These are phyloP conservation scores for Monotropa hypopitys DNA, from an alignment of 179 eudicot species.

Conservation along the genomic window DNA sequence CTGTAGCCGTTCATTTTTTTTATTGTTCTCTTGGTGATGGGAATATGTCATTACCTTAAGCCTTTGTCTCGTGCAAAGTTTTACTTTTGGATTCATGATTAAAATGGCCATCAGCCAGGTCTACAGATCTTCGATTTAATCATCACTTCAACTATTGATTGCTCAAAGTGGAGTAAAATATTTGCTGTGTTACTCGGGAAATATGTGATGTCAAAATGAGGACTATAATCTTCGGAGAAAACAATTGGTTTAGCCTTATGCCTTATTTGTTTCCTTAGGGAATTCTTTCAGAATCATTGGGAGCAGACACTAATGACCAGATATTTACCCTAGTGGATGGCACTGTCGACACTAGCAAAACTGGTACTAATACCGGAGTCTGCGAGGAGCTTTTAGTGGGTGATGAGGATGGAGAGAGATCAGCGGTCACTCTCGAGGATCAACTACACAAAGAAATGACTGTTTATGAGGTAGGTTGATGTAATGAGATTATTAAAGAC, in stretches of 20 bases:
- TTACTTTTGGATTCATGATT: not conserved
- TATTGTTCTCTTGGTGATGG: not conserved
- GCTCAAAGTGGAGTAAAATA: not conserved
- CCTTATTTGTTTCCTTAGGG: conserved; percentile 38
- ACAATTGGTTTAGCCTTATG: not conserved
- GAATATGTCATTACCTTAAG: not conserved
- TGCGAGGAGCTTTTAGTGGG: conserved; percentile 67
- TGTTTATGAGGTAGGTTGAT: conserved; percentile 65
- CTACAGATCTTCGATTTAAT: not conserved
- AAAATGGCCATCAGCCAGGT: not conserved
- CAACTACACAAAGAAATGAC: conserved; percentile 90
- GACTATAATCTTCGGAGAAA: not conserved
- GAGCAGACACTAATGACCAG: conserved; percentile 42
- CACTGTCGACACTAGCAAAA: conserved; percentile 35
- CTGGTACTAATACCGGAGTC: conserved; percentile 30
- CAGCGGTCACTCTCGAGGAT: conserved; percentile 84
- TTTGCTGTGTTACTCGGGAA: not conserved
- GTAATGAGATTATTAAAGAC: too few relatives aligned
- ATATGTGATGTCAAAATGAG: not conserved
- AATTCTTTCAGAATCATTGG: conserved; percentile 53
- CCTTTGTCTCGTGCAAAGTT: not conserved
- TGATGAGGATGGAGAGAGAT: conserved; percentile 75
- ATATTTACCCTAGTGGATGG: conserved; percentile 59
- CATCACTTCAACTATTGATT: not conserved
- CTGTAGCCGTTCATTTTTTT: not conserved